Base-by-base conservation (phyloP, 306 rosid species). In the Luffa aegyptiaca region DNA sequence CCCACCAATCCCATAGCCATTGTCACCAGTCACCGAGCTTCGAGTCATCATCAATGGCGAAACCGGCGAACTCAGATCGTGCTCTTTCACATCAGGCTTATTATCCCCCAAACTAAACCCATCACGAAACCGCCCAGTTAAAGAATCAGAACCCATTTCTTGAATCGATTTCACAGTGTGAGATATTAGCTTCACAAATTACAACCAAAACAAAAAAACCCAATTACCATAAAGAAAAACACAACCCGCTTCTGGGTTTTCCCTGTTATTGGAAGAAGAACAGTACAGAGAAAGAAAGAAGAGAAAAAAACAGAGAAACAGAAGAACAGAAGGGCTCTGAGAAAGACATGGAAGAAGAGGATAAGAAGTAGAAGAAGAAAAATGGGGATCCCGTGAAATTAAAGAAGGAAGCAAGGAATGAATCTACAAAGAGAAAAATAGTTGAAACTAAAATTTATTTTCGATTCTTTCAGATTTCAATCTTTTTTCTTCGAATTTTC, bases 301-400 rank as follows among this genome's bases (percentile, higher is more conserved):
- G 42, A 80, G 71, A 41, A 36, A 26, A 51, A 53, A 58, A 33
- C 59, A 36, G 52, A 53, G 77, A 45, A 33, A 48, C 48, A 36
- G 31, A 35, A 51, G 35, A 53, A 58, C 70, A 78, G 73, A 45
- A 62, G 41, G 56, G 31, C 33, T 79, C 77, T 36, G 75, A 77
- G 81, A n/a, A 75, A 48, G 74, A 77, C 78, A 74, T 62, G 76
- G 76, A 10, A 18, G 44, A 57, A 5, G 31, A 51, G 26, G 76
- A 63, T 18, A 80, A 48, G 57, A 52, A 41, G 86, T 31, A 57
- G 35, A 57, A 63, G 45, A 61, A 51, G 44, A 57, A 56, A 45
- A 86, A 88, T 80, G 96, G 90, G 96, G 96, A 90, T 92, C 97
- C 92, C 93, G 98, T 95, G 97, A 94, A 88, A 85, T 88, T 84